phyloP scores from a whole-genome alignment of 345 rosid species.

The Brassica incana region DNA sequence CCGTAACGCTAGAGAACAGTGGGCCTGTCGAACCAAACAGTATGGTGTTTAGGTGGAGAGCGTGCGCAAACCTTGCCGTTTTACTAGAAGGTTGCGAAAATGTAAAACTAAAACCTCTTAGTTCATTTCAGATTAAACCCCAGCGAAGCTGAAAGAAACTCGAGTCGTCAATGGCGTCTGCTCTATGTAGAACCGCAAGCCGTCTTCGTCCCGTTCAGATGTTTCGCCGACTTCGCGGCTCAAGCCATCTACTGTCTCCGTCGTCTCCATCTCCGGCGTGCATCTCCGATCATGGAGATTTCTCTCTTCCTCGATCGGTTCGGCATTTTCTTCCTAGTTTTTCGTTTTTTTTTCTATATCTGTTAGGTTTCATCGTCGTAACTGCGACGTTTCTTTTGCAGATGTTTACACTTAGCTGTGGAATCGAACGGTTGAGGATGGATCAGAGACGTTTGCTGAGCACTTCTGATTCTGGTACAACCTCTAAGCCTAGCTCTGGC shows the following conservation, averaged over 20 bases:
- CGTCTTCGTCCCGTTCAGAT: slow-evolving; percentile 40
- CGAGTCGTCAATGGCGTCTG: slow-evolving; percentile 55
- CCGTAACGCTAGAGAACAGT: background rate
- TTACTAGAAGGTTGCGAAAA: background rate
- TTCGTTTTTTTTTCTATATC: background rate
- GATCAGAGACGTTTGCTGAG: slow-evolving; percentile 46
- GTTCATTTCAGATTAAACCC: slow-evolving; percentile 19
- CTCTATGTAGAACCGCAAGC: slow-evolving; percentile 45
- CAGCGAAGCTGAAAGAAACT: background rate
- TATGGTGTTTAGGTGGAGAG: slow-evolving; percentile 6
- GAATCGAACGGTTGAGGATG: slow-evolving; percentile 34
- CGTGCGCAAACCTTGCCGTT: slow-evolving; percentile 9
- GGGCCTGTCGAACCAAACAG: background rate
- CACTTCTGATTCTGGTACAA: slow-evolving; percentile 33
- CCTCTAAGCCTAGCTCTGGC: slow-evolving; percentile 17
- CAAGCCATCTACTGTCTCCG: slow-evolving; percentile 19
- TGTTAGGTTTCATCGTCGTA: background rate
- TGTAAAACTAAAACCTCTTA: slow-evolving; percentile 27
- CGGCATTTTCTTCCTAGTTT: slow-evolving; percentile 22
- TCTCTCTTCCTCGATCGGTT: slow-evolving; percentile 45
- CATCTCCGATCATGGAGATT: slow-evolving; percentile 33
- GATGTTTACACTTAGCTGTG: slow-evolving; percentile 40
- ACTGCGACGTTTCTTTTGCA: slow-evolving; percentile 22
- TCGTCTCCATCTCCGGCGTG: slow-evolving; percentile 31
- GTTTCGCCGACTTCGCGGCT: slow-evolving; percentile 21